A percentile compares a stretch with the other conserved stretches of the same genome.
Evolutionary conservation across 495 filamentous ascomycete species (phyloP).

Genomic region (Aspergillus panamensis): DNA sequence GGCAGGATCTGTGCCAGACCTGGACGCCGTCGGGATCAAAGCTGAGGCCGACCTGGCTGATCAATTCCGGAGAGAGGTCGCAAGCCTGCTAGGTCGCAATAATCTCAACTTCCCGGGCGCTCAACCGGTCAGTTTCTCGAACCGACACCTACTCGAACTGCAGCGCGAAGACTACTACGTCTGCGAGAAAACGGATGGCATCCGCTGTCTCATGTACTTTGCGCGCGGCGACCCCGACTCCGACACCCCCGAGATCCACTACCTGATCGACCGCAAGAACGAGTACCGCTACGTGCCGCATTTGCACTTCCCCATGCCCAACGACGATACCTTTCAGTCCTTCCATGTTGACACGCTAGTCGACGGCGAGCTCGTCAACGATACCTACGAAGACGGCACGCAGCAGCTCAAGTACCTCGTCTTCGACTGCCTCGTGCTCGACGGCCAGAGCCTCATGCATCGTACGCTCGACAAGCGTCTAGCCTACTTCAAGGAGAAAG

Average conservation of each 20-base stretch:
- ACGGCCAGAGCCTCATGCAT: slow-evolving; percentile 69
- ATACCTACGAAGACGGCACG: slow-evolving; percentile 58
- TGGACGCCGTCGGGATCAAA: slow-evolving; percentile 56
- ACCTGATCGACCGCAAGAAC: slow-evolving; percentile 95
- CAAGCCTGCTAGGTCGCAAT: slow-evolving; percentile 65
- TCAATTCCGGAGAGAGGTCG: slow-evolving; percentile 69
- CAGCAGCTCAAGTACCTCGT: slow-evolving; percentile 77
- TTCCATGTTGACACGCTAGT: slow-evolving; percentile 82
- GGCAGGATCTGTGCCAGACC: slow-evolving; percentile 46
- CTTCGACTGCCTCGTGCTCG: slow-evolving; percentile 86
- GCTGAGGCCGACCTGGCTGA: slow-evolving; percentile 54
- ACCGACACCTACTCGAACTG: slow-evolving; percentile 73
- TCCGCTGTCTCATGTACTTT: slow-evolving; percentile 90
- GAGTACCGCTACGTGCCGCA: slow-evolving; percentile 82
- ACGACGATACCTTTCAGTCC: slow-evolving; percentile 49
- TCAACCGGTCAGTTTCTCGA: slow-evolving; percentile 87
- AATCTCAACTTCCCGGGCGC: slow-evolving; percentile 78
- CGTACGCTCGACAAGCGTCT: slow-evolving; percentile 83
- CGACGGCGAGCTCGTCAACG: slow-evolving; percentile 90
- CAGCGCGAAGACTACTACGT: slow-evolving; percentile 85
- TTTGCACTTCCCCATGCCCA: slow-evolving; percentile 75
- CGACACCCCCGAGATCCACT: slow-evolving; percentile 56
- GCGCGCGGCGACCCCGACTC: slow-evolving; percentile 51
- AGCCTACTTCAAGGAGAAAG: slow-evolving; percentile 74
- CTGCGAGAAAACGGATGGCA: slow-evolving; percentile 97